Base-by-base conservation (phyloP, 2,329 filamentous ascomycete species). In the Seiridium unicorne region DNA sequence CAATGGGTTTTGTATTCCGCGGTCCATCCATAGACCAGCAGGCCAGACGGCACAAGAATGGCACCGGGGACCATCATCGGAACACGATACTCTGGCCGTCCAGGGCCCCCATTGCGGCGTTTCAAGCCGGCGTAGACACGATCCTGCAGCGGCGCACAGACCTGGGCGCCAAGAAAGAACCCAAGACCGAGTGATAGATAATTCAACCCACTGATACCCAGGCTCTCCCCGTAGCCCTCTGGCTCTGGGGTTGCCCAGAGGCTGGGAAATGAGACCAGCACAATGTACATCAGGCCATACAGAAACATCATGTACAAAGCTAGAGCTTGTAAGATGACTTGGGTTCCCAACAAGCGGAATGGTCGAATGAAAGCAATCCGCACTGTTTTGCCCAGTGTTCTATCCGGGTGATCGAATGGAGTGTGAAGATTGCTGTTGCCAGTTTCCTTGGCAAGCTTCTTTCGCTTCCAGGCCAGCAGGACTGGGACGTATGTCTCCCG, bases 401-500 rank as follows among this genome's bases (percentile, higher is more conserved):
- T 60, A 48, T 72, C 69, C 5, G 72, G 72, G 44, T 73, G 72
- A 49, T 88, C 88, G 69, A 83, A 82, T 35, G 87, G 79, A 3
- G 84, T 83, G 55, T 75, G 70, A 67, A 79, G 67, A 1, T 47
- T 62, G 3, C 59, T 44, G 64, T 89, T 89, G 34, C 82, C 84
- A 1, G 86, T 89, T 63, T 84, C 77, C 62, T 80, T 79, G 60
- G 80, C 76, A n/a, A 89, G 77, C n/a, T 76, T 79, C 51, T 77
- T 72, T 46, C 85, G 84, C 69, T 87, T 89, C 63, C 79, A 74
- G 35, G 77, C 72, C 2, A 91, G 81, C 4, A 92, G 79, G 18
- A 83, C 83, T 0, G 88, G 87, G 0, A 81, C 83, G 71, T 90
- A 90, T 2, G 88, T 90, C 69, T 91, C 89, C 59, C 82, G 81